phyloP scores from a whole-genome alignment of 352 stramenopile species.

The Phytophthora aleatoria region DNA sequence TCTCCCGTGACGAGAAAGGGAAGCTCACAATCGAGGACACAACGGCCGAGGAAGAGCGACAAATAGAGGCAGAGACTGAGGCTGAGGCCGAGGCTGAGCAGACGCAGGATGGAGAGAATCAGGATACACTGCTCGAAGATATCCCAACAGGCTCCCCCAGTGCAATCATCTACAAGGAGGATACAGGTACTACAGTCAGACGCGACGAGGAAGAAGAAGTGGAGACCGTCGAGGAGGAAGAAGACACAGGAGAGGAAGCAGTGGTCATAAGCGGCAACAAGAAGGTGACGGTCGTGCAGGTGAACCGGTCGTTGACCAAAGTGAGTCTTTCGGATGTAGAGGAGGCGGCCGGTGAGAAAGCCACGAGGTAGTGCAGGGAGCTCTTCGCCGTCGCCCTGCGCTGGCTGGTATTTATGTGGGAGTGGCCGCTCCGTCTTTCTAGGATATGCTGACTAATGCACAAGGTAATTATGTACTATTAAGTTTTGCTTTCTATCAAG shows the following conservation, averaged over 20 bases:
- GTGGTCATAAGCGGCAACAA: conserved; percentile 37
- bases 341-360: conserved; percentile 16
- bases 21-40: conserved; percentile 77
- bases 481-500: background rate
- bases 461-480: conserved; percentile 20
- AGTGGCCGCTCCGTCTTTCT: conserved; percentile 7
- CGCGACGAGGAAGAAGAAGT: conserved; percentile 20
- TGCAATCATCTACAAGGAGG: conserved; percentile 14
- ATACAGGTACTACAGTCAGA: conserved; percentile 11
- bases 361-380: conserved; percentile 22
- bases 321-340: conserved; percentile 38
- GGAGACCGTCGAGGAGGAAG: background rate
- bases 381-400: conserved; percentile 9
- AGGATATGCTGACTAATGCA: conserved; percentile 23
- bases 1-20: conserved; percentile 70
- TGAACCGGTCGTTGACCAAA: conserved; percentile 47
- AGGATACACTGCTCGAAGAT: conserved; percentile 25
- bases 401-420: conserved; percentile 33
- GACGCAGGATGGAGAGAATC: conserved; percentile 10
- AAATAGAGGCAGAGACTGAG: background rate
- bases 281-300: conserved; percentile 57
- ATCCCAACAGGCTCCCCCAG: conserved; percentile 41
- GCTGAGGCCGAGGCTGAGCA: background rate
- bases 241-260: conserved; percentile 22
- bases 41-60: conserved; percentile 17